phyloP scores from a whole-genome alignment of 148 eudicot genomes.

The Fagopyrum homotropicum region DNA sequence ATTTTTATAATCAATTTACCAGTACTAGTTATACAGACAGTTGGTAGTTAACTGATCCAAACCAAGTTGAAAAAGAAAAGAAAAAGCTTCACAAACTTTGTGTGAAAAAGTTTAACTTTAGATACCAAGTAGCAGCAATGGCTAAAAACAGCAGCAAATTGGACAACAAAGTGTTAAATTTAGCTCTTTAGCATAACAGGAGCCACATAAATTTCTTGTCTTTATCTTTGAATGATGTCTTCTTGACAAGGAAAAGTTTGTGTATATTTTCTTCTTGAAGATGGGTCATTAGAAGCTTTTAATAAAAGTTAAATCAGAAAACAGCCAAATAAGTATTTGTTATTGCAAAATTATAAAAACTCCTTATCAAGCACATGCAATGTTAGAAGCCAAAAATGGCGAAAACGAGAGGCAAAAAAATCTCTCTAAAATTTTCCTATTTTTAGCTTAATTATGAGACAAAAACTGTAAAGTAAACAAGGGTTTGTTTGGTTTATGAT shows the following conservation, averaged over 20 bases:
- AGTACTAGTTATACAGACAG: conserved; percentile 4
- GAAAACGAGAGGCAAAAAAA: neutral
- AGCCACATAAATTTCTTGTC: conserved; percentile 7
- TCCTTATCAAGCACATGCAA: neutral
- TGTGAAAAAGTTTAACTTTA: conserved; percentile 11
- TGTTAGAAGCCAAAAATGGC: conserved; percentile 8
- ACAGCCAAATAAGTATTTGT: neutral
- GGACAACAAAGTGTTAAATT: neutral
- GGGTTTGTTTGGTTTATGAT: neutral
- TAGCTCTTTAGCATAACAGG: neutral
- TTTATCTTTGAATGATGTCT: neutral
- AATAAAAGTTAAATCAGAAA: neutral
- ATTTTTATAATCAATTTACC: neutral
- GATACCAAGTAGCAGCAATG: neutral
- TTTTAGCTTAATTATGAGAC: neutral
- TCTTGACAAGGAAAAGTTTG: neutral
- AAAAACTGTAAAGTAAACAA: neutral
- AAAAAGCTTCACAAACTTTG: conserved; percentile 9
- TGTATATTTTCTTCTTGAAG: neutral
- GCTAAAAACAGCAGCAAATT: neutral
- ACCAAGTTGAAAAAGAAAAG: neutral
- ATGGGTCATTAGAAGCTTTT: neutral
- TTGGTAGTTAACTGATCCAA: conserved; percentile 10
- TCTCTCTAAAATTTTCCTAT: neutral
- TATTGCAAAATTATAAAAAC: neutral